Base-by-base conservation (phyloP, 1,284 basidiomycete species). In the Sporisorium reilianum region DNA sequence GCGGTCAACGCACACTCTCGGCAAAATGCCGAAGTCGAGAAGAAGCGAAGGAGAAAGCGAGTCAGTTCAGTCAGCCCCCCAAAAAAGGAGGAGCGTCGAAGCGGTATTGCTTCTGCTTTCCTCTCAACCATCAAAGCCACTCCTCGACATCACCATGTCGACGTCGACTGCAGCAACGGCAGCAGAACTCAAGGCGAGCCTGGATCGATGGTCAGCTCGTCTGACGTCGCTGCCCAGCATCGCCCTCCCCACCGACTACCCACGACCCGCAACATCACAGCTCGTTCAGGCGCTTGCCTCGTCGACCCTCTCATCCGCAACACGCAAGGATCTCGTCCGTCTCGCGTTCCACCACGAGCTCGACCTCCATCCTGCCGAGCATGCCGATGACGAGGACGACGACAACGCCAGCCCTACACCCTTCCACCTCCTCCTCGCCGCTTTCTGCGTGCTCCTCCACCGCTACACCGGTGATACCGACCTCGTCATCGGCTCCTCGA, bases 391-490 rank as follows among this genome's bases (percentile, higher is more conserved):
- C 22, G 70, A 69, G 14, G 75, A 73, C 18, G 71, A 75, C 18
- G 66, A 65, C 42, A 74, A 65, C 16, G 45, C 53, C 1, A 62
- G 68, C 23, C 93, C 94, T 6, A 93, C 94, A 4, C 91, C 93
- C 2, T 97, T 95, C 85, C 94, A 97, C 84, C 88, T 99, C 16
- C 89, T 99, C 48, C 89, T 99, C 48, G 90, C 96, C 20, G 92
- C 95, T 0, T 97, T 99, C 85, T 89, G 90, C 23, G 92, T 97
- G 38, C 88, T 99, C 36, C 87, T 99, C 14, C 94, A 98, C 87
- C 89, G 97, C 44, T 97, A 95, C 87, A 98, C 97, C 0, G 95
- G 93, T 55, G 97, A 99, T 85, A 95, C 91, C 14, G 95, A 97
- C 80, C 88, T 99, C 72, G 89, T 98, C 68, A 92, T 99, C 77